Base-by-base conservation (phyloP, 106 monocot species). In the Dioscorea dumetorum region DNA sequence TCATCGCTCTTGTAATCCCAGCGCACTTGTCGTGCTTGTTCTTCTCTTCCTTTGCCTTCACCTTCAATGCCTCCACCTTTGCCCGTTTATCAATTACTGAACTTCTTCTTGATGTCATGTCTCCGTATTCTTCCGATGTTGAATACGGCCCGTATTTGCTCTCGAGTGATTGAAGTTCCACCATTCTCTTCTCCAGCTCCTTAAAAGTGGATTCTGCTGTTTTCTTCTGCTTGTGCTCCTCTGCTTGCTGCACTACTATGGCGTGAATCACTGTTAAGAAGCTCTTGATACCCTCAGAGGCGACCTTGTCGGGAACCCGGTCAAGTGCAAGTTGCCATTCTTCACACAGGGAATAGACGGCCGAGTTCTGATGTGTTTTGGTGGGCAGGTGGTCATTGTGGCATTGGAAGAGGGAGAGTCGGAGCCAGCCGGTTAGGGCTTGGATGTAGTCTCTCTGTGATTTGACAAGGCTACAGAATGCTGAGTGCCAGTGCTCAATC, bases 321-420 rank as follows among this genome's bases (percentile, higher is more conserved):
- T 97, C 91, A 0, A 97, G 77, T 9, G 91, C 88, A 21, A 92
- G 89, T 63, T 89, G 86, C 97, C 97, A 97, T 59, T 97, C 91
- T 53, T 97, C 97, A 11, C 88, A 89, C 4, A 88, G 67, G 2
- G 78, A 78, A 71, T 82, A 87, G 51, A 97, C 78, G 41, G 83
- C 72, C 2, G 95, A 79, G 57, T 68, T 65, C 10, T 48, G 65
- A n/a, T 64, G 76, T 20, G 69, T 61, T 78, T 72, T 67, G 51
- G 73, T 5, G 11, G 73, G 79, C 16, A 62, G 63, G 62, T 76
- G 63, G 62, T 76, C 58, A 48, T 85, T 80, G 57, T 81, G 63
- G 84, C 70, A 78, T 49, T 85, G 84, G 80, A 91, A 91, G 65
- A 86, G 86, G 15, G 88, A 86, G 64, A 97, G 84, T 56, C 89